Conservation (phyloP, 2,329 filamentous ascomycete species). For the Diaporthe sp. region DNA sequence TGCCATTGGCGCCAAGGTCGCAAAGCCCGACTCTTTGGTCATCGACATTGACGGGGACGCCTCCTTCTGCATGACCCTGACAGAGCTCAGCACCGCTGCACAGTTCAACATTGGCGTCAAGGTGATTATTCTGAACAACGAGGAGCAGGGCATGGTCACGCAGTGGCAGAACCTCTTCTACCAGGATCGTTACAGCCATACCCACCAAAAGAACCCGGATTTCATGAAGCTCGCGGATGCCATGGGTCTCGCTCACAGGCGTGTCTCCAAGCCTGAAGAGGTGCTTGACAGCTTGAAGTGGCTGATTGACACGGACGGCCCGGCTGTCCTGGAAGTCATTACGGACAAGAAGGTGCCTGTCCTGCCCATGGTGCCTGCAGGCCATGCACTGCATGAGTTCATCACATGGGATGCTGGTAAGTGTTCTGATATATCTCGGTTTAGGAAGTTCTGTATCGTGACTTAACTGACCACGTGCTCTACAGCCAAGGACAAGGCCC, state of each 20-base stretch:
- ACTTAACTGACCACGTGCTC: slow-evolving; percentile 56
- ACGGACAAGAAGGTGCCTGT: slow-evolving; percentile 94
- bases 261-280: slow-evolving; percentile 79
- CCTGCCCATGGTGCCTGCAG: slow-evolving; percentile 95
- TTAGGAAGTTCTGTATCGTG: slow-evolving; percentile 30
- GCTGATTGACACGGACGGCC: slow-evolving; percentile 91
- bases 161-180: slow-evolving; percentile 99
- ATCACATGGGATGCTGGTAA: slow-evolving; percentile 84
- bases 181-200: slow-evolving; percentile 91
- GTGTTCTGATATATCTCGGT: slow-evolving; percentile 42
- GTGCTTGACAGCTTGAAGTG: slow-evolving; percentile 83
- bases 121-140: slow-evolving; percentile 94
- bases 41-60: slow-evolving; percentile 98
- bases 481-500: slow-evolving; percentile 74
- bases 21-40: slow-evolving; percentile 80
- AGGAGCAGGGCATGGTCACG: slow-evolving; percentile 98
- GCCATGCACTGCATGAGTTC: slow-evolving; percentile 91
- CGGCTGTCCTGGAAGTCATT: slow-evolving; percentile 90
- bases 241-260: slow-evolving; percentile 84
- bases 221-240: slow-evolving; percentile 93
- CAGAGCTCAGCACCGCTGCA: slow-evolving; percentile 89
- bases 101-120: slow-evolving; percentile 98
- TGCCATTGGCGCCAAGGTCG: slow-evolving; percentile 94
- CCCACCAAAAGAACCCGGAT: slow-evolving; percentile 94
- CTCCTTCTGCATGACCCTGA: slow-evolving; percentile 99